Percentiles rank a stretch among this genome's conserved stretches.
phyloP scores from a whole-genome alignment of 2,329 filamentous ascomycete species.

The Colletotrichum siamense region DNA sequence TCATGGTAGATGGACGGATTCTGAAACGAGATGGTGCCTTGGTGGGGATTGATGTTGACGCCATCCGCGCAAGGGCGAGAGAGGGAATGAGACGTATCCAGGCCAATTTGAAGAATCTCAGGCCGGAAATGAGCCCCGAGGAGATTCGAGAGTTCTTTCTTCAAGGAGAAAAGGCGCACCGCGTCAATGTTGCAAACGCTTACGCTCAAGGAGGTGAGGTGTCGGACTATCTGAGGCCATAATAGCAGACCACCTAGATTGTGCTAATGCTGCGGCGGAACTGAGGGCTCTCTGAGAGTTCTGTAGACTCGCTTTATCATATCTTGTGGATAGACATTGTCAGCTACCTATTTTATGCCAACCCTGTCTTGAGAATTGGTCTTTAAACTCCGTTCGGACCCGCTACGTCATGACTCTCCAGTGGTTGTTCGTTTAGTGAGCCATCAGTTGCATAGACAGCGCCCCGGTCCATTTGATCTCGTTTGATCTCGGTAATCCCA shows the following conservation, averaged over 20 bases:
- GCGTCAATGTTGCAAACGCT: neutral
- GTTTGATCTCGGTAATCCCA: constrained; percentile 1
- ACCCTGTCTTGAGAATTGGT: neutral
- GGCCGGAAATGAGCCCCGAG: neutral
- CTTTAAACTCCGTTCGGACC: constrained; percentile 7
- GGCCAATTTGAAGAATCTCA: neutral
- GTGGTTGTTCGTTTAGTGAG: constrained; percentile 17
- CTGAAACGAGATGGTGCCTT: neutral
- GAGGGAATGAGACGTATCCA: neutral
- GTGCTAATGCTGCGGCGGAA: neutral
- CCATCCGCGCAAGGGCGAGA: neutral
- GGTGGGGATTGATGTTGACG: neutral
- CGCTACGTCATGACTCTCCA: constrained; percentile 1
- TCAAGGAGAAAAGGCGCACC: neutral
- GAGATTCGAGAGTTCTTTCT: neutral
- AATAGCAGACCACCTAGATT: neutral
- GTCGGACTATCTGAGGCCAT: neutral
- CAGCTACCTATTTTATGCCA: neutral
- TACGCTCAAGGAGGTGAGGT: neutral
- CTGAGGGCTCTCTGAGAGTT: neutral
- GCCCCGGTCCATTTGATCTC: constrained; percentile 7
- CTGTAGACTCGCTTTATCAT: neutral
- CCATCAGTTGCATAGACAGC: neutral
- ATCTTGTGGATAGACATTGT: neutral
- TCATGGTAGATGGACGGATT: neutral